Evolutionary conservation across 169 alveolate species (phyloP).

Genomic region (Cryptosporidium tyzzeri): DNA sequence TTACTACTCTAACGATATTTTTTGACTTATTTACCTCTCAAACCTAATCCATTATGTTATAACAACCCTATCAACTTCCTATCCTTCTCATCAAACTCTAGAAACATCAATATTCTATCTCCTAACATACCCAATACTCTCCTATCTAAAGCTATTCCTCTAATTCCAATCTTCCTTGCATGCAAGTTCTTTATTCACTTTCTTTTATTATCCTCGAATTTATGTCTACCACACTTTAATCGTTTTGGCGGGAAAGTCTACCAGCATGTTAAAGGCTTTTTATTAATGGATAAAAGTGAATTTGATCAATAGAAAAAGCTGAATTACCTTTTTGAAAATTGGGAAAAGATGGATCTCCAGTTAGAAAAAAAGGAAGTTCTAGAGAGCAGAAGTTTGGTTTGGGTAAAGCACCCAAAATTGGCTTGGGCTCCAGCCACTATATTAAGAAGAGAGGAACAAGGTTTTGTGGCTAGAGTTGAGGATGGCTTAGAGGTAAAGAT

Average conservation of each 20-base stretch:
- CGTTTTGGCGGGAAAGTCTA: slow-evolving; percentile 44
- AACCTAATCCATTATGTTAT: too few species aligned
- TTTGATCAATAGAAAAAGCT: background rate
- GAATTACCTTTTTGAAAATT: slow-evolving; percentile 6
- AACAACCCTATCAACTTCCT: background rate
- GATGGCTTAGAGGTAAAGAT: slow-evolving; percentile 62
- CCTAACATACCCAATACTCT: too few species aligned
- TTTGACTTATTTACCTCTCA: too few species aligned
- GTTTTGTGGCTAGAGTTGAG: slow-evolving; percentile 52
- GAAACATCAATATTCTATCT: too few species aligned
- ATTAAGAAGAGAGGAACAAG: slow-evolving; percentile 13
- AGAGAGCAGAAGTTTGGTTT: slow-evolving; percentile 49
- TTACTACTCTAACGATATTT: background rate
- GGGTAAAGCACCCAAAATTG: slow-evolving; percentile 63
- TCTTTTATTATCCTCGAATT: slow-evolving; percentile 32
- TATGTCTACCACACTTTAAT: slow-evolving; percentile 66
- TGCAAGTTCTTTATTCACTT: background rate
- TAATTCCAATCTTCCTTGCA: background rate
- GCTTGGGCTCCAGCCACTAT: slow-evolving; percentile 75
- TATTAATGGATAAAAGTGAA: background rate
- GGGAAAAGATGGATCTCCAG: slow-evolving; percentile 46
- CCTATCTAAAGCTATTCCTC: too few species aligned
- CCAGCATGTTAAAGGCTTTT: slow-evolving; percentile 22
- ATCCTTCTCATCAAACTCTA: background rate
- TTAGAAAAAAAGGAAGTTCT: slow-evolving; percentile 29